These are phyloP conservation scores for Piloderma croceum DNA, from an alignment of 768 basidiomycete genomes.

Conservation along the genomic window DNA sequence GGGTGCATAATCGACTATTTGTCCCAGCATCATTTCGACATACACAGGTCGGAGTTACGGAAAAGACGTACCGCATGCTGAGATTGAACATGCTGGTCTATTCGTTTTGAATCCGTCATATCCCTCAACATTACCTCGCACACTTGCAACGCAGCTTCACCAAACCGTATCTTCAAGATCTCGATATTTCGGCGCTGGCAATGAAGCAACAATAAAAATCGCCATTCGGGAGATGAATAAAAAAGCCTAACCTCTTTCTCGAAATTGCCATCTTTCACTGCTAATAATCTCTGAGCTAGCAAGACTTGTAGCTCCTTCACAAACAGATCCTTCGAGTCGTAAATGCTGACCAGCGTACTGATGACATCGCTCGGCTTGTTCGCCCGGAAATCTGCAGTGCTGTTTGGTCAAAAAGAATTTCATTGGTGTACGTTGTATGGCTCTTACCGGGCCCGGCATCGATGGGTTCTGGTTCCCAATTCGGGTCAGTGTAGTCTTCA, in stretches of 20 bases:
- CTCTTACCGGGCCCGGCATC: slow-evolving; percentile 88
- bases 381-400: slow-evolving; percentile 76
- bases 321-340: slow-evolving; percentile 94
- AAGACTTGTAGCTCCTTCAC: slow-evolving; percentile 92
- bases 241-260: slow-evolving; percentile 59
- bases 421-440: neutral
- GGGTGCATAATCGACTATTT: slow-evolving; percentile 72
- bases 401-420: slow-evolving; percentile 1
- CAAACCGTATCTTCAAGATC: slow-evolving; percentile 92
- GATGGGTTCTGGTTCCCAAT: slow-evolving; percentile 94
- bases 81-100: slow-evolving; percentile 81
- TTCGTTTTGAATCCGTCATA: slow-evolving; percentile 89
- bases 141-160: slow-evolving; percentile 85
- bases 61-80: slow-evolving; percentile 54
- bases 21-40: slow-evolving; percentile 1
- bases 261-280: slow-evolving; percentile 71
- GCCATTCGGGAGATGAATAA: neutral
- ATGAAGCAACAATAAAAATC: neutral
- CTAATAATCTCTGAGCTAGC: slow-evolving; percentile 80
- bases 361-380: slow-evolving; percentile 92
- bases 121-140: slow-evolving; percentile 99
- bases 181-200: slow-evolving; percentile 86
- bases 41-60: neutral
- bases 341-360: slow-evolving; percentile 94
- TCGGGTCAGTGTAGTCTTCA: slow-evolving; percentile 86